Evolutionary conservation across 176 grass and related monocot species (phyloP), one percentile per base, ranked within the genome.

Genomic region (Aechmea fasciata): DNA sequence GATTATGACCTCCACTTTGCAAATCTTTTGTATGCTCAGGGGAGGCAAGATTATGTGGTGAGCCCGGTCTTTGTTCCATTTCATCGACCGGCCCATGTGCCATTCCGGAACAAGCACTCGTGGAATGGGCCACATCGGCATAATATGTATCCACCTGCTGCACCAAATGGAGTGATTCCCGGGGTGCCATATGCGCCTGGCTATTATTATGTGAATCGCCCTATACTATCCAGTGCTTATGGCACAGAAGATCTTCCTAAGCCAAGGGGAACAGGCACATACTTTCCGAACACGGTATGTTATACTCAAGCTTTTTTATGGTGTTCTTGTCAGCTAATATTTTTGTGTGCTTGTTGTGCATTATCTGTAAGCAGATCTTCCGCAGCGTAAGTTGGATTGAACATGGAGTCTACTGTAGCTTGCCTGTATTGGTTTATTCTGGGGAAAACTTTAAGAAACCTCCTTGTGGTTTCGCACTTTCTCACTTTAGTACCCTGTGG

Each of bases 181-280:
- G 68, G 66, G 49, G 73, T 71, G 72, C 64, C 73, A 81, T 88
- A 74, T 77, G 26, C 76, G 51, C 61, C 82, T 68, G 70, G 77
- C 53, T 97, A 81, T 90, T 81, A 77, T 67, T 57, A 83, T 54
- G 3, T 82, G 9, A 78, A 79, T 18, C 81, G 47, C 14, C 83
- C 80, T 71, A 24, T 85, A 69, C 53, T 84, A 49, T 51, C 61
- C 12, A 52, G 57, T 51, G 47, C 57, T 77, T 87, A 83, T 79
- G 78, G 79, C 49, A 62, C 68, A 23, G 86, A 89, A 69, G 89
- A 92, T 73, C 54, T 63, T 69, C 71, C 62, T 15, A 88, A 85
- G 57, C 72, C 73, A 69, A 81, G 68, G 64, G 93, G 93, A 77
- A 97, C 89, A 73, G 89, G 89, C 66, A 97, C 93, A 48, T 97